A percentile compares a stretch with the other conserved stretches of the same genome.
phyloP scores from a whole-genome alignment of 768 basidiomycete genomes.

The Galerina sulciceps region DNA sequence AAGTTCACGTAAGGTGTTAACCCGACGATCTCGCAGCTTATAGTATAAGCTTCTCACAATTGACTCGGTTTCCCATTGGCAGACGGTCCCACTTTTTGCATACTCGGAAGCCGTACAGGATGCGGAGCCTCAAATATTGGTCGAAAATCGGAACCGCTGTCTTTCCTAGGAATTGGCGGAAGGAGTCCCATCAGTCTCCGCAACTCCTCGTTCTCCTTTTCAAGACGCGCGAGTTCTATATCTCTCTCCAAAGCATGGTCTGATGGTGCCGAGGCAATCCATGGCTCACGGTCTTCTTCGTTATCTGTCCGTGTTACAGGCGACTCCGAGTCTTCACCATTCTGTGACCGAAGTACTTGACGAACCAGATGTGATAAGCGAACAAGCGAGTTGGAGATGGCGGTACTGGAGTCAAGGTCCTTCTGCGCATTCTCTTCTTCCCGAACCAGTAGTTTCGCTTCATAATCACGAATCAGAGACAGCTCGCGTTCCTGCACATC shows the following conservation, averaged over 20 bases:
- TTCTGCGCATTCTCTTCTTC: constrained; percentile 69
- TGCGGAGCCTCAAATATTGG: constrained; percentile 25
- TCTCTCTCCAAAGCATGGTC: constrained; percentile 90
- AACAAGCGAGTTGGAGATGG: constrained; percentile 68
- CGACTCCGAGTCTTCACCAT: constrained; percentile 61
- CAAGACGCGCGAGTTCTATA: constrained; percentile 84
- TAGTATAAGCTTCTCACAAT: constrained; percentile 33
- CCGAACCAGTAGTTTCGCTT: constrained; percentile 75
- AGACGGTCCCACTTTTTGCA: constrained; percentile 21
- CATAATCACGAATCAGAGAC: constrained; percentile 88
- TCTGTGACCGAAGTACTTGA: constrained; percentile 66
- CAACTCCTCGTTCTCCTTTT: constrained; percentile 86
- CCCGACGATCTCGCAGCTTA: constrained; percentile 31
- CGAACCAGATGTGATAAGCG: constrained; percentile 75
- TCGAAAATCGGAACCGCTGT: constrained; percentile 26
- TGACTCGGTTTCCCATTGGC: constrained; percentile 17
- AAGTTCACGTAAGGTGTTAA: constrained; percentile 13
- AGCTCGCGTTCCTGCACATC: constrained; percentile 94
- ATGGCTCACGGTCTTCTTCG: constrained; percentile 45
- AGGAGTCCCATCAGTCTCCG: constrained; percentile 67
- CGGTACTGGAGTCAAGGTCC: constrained; percentile 64
- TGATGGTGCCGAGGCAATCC: constrained; percentile 41
- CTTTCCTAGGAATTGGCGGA: constrained; percentile 31
- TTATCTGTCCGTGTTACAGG: constrained; percentile 26
- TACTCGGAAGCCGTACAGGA: constrained; percentile 29